Conservation (phyloP, 2,329 filamentous ascomycete genomes). For the Penicillium thymicola region DNA sequence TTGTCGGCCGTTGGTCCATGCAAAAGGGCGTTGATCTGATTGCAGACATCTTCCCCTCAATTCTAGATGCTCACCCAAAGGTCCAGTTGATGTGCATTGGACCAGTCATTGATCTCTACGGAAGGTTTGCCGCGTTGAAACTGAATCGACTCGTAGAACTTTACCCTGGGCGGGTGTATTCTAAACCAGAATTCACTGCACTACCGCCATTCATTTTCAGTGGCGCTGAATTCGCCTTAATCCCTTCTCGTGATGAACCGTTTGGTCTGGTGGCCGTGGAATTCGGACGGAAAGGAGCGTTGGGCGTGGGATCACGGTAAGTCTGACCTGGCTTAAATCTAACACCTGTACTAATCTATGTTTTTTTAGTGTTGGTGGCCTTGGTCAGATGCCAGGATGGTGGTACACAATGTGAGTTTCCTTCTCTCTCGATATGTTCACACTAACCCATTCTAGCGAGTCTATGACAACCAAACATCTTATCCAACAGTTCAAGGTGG, state of each 20-base stretch:
- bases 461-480: constrained; percentile 62
- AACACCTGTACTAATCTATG: neutral
- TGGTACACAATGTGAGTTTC: constrained; percentile 58
- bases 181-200: constrained; percentile 64
- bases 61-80: constrained; percentile 59
- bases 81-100: constrained; percentile 63
- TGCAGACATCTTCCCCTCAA: constrained; percentile 63
- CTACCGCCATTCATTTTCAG: constrained; percentile 65
- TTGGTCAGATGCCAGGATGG: constrained; percentile 68
- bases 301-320: constrained; percentile 58
- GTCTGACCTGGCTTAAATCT: neutral
- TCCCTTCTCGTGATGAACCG: constrained; percentile 67
- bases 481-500: constrained; percentile 62
- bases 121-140: constrained; percentile 65
- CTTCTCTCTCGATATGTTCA: neutral
- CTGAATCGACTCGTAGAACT: constrained; percentile 61
- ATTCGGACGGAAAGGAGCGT: constrained; percentile 64
- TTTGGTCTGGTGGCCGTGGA: constrained; percentile 67
- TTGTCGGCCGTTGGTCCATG: constrained; percentile 66
- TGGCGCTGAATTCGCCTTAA: constrained; percentile 67
- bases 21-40: constrained; percentile 68
- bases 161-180: constrained; percentile 64
- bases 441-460: constrained; percentile 37
- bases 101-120: constrained; percentile 65
- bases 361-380: constrained; percentile 54